These are phyloP conservation scores for Sphaerulina populicola DNA, from an alignment of 2,329 filamentous ascomycete species.

Conservation along the genomic window DNA sequence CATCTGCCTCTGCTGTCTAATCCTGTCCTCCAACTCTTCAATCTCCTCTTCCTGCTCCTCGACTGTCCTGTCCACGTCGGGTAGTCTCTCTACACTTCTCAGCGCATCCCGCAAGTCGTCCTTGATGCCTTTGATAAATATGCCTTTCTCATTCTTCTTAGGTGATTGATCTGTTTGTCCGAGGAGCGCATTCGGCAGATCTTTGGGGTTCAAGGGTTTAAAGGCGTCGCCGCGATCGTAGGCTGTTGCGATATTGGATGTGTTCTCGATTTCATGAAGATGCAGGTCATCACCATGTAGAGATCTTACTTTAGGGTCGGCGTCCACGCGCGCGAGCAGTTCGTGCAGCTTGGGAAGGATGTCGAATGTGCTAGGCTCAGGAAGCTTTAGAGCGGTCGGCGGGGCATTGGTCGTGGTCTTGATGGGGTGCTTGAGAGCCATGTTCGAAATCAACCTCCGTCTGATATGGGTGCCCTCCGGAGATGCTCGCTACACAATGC, in stretches of 20 bases:
- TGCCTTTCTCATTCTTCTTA: slow-evolving; percentile 33
- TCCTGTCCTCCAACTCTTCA: slow-evolving; percentile 53
- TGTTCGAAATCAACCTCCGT: background rate
- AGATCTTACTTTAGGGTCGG: slow-evolving; percentile 10
- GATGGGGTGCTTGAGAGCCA: slow-evolving; percentile 19
- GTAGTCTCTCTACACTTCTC: slow-evolving; percentile 55
- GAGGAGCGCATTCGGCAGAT: slow-evolving; percentile 70
- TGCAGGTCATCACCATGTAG: slow-evolving; percentile 5
- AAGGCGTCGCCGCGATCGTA: slow-evolving; percentile 15
- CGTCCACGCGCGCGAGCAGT: slow-evolving; percentile 61
- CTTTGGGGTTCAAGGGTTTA: slow-evolving; percentile 55
- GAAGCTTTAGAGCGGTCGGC: slow-evolving; percentile 39
- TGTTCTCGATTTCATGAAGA: slow-evolving; percentile 1
- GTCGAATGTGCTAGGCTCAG: slow-evolving; percentile 76
- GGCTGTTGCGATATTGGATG: slow-evolving; percentile 32
- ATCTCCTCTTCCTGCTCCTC: slow-evolving; percentile 67
- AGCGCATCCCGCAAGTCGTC: slow-evolving; percentile 69
- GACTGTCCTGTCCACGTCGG: slow-evolving; percentile 59
- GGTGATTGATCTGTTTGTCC: background rate
- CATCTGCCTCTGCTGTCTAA: slow-evolving; percentile 53
- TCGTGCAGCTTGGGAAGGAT: slow-evolving; percentile 72
- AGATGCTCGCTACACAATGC: background rate
- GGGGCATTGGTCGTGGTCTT: slow-evolving; percentile 20
- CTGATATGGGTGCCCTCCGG: background rate
- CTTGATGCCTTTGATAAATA: slow-evolving; percentile 46